Evolutionary conservation across 1,284 basidiomycete genomes (phyloP).

Genomic region (Tylopilus orsonianus): DNA sequence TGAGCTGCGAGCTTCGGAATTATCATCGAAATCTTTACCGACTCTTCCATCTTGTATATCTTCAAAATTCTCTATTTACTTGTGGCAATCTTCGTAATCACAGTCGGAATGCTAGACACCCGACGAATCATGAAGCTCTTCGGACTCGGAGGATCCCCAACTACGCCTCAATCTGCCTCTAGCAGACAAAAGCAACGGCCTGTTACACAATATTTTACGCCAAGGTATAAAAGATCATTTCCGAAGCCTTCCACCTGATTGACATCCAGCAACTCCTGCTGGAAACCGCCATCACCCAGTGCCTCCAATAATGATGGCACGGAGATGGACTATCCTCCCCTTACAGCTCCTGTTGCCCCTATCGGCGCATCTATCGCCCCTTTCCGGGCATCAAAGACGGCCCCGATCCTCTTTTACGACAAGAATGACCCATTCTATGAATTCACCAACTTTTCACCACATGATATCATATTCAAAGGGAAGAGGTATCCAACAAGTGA

Average conservation of each 20-base stretch:
- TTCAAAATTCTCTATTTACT: constrained; percentile 33
- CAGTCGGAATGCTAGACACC: constrained; percentile 35
- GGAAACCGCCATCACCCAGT: constrained; percentile 16
- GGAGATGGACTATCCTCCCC: constrained; percentile 32
- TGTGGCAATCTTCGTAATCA: constrained; percentile 19
- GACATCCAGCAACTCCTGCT: constrained; percentile 14
- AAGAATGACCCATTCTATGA: constrained; percentile 62
- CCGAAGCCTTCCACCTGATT: constrained; percentile 1
- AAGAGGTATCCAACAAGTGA: constrained; percentile 67
- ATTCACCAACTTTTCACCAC: constrained; percentile 68
- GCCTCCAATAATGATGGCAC: constrained; percentile 5
- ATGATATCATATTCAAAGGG: constrained; percentile 54
- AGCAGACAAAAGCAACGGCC: constrained; percentile 24
- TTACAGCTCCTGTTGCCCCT: constrained; percentile 33
- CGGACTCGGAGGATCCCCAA: constrained; percentile 31
- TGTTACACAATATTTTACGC: constrained; percentile 26
- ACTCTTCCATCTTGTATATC: constrained; percentile 15
- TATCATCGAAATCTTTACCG: constrained; percentile 15
- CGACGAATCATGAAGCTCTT: constrained; percentile 36
- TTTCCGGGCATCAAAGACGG: constrained; percentile 29
- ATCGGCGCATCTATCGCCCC: constrained; percentile 31
- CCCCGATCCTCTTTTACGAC: constrained; percentile 56
- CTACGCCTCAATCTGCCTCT: constrained; percentile 24
- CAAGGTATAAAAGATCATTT: constrained; percentile 17
- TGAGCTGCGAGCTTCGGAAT: constrained; percentile 15